These are phyloP conservation scores for Amylostereum areolatum DNA, from an alignment of 1,284 basidiomycete species.

Conservation along the genomic window DNA sequence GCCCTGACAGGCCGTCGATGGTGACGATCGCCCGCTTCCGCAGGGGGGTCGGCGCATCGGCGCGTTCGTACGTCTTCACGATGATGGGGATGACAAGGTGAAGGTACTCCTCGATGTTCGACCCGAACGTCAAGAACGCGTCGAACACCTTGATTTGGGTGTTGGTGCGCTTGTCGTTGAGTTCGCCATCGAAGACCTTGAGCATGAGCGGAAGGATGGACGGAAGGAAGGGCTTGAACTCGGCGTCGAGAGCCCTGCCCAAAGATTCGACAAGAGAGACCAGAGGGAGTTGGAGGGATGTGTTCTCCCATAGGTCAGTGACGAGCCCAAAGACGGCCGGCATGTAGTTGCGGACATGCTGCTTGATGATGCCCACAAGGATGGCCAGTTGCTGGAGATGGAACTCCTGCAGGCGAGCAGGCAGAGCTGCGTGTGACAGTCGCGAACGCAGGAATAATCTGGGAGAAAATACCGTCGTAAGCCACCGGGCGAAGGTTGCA, in stretches of 20 bases:
- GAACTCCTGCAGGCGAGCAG: constrained; percentile 84
- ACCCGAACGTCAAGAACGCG: constrained; percentile 92
- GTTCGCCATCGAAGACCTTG: constrained; percentile 85
- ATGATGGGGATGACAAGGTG: constrained; percentile 96
- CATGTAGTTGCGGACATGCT: constrained; percentile 93
- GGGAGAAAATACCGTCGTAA: constrained; percentile 10
- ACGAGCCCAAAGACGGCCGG: constrained; percentile 79
- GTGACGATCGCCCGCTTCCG: constrained; percentile 90
- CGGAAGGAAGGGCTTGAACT: constrained; percentile 98
- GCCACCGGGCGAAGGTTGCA: constrained; percentile 1
- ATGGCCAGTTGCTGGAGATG: constrained; percentile 97
- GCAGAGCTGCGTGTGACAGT: constrained; percentile 81
- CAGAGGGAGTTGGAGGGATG: constrained; percentile 84
- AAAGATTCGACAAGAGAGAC: constrained; percentile 92
- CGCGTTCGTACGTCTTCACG: constrained; percentile 85
- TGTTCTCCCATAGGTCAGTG: constrained; percentile 87
- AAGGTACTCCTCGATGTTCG: constrained; percentile 96
- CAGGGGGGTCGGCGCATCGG: constrained; percentile 70
- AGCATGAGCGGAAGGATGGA: constrained; percentile 88
- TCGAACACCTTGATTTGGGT: constrained; percentile 92
- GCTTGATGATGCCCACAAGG: constrained; percentile 94
- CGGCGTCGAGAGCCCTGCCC: constrained; percentile 93
- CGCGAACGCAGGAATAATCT: constrained; percentile 97
- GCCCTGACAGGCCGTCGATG: constrained; percentile 85
- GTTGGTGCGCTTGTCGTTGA: constrained; percentile 69